Percentiles rank a stretch among this genome's conserved stretches.
phyloP scores from a whole-genome alignment of 2,329 filamentous ascomycete genomes.

The Aspergillus sp. region DNA sequence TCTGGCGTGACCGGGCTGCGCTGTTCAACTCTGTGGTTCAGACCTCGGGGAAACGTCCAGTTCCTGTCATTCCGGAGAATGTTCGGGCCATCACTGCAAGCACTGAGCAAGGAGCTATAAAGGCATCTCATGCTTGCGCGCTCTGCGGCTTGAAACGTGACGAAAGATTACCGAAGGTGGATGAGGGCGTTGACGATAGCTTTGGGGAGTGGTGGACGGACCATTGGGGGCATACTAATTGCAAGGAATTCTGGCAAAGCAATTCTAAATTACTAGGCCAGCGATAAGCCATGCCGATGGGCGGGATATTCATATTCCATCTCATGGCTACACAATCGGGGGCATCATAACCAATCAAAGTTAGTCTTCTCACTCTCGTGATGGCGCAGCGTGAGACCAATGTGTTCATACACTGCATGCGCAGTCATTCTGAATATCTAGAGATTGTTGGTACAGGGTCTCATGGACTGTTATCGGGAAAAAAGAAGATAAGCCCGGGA shows the following conservation, averaged over 20 bases:
- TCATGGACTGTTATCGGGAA: no score
- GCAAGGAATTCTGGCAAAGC: conserved; percentile 77
- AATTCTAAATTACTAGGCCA: conserved; percentile 65
- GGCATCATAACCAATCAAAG: no score
- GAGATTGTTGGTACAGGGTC: no score
- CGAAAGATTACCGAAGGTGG: conserved; percentile 70
- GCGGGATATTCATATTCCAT: not conserved
- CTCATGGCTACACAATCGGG: no score
- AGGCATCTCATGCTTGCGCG: conserved; percentile 68
- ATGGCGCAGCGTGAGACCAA: no score
- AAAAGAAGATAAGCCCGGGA: no score
- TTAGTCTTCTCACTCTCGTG: no score
- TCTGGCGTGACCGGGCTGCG: conserved; percentile 71
- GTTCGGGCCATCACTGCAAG: conserved; percentile 61
- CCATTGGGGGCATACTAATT: conserved; percentile 73
- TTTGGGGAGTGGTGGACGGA: conserved; percentile 98
- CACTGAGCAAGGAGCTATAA: conserved; percentile 58
- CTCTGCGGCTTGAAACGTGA: conserved; percentile 84
- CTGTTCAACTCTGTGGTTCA: conserved; percentile 59
- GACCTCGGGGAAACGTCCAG: conserved; percentile 31
- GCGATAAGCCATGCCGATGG: conserved; percentile 42
- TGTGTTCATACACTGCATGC: no score
- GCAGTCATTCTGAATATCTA: no score
- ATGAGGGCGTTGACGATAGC: conserved; percentile 73
- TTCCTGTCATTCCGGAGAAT: conserved; percentile 67